Conservation (phyloP, 768 basidiomycete species). For the Rhodotorula paludigena region DNA sequence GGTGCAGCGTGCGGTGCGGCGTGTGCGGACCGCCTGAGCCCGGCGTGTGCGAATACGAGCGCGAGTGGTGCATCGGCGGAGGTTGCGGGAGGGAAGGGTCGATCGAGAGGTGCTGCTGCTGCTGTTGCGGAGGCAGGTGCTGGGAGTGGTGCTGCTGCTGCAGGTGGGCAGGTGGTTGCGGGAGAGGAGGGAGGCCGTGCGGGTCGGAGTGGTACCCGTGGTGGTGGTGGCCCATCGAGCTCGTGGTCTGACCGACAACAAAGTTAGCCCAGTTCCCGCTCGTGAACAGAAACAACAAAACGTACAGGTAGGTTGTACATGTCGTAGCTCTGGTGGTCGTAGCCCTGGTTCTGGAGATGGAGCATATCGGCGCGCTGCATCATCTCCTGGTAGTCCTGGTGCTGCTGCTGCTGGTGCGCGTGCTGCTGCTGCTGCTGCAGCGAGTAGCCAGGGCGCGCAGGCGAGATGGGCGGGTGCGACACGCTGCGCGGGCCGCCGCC, state of each 20-base stretch:
- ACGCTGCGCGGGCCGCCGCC: conserved; percentile 37
- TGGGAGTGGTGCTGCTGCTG: conserved; percentile 22
- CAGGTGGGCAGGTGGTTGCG: conserved; percentile 4
- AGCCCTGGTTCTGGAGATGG: conserved; percentile 30
- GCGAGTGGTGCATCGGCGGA: conserved; percentile 5
- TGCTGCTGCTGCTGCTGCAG: conserved; percentile 34
- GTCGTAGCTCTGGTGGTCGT: conserved; percentile 2
- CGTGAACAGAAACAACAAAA: too few species aligned
- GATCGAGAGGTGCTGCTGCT: conserved; percentile 28
- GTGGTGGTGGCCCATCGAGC: neutral
- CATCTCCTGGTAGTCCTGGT: conserved; percentile 29
- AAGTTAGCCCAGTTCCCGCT: too few species aligned
- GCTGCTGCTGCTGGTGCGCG: conserved; percentile 21
- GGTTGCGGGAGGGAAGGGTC: neutral
- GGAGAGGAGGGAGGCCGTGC: conserved; percentile 1
- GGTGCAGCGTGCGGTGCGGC: conserved; percentile 24
- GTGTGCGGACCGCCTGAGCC: neutral
- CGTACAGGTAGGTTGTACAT: too few species aligned
- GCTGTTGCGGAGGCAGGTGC: neutral
- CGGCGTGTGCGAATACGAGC: neutral
- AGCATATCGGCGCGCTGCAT: conserved; percentile 30
- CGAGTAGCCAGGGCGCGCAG: conserved; percentile 9
- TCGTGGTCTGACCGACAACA: too few species aligned
- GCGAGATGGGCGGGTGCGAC: conserved; percentile 22
- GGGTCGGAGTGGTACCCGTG: neutral